Evolutionary conservation across 2,329 filamentous ascomycete species (phyloP), one percentile per base, ranked within the genome.

Genomic region (Orbilia javanica): DNA sequence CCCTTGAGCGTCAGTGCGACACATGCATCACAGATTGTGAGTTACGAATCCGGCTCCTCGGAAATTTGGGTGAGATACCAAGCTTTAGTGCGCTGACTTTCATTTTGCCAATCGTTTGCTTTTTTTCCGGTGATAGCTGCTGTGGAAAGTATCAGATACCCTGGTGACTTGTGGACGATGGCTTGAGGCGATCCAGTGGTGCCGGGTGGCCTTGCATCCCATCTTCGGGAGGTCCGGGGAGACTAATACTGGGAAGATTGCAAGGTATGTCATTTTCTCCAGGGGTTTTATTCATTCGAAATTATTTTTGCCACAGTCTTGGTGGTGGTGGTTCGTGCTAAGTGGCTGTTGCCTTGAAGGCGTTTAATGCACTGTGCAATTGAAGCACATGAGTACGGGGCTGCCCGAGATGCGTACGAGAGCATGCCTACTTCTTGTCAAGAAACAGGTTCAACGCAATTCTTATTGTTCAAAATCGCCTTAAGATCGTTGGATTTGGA

Each of bases 131-230:
- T 79, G 76, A 82, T 71, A 95, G 92, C 83, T 97, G 2, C 84
- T 97, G 2, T 97, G 94, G 93, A 96, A 93, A 84, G 88, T 87
- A 27, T 86, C 92, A n/a, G 91, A 94, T 65, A 84, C 86, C 0
- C 85, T 86, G 13, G 89, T 88, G 79, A 84, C 84, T 0, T 86
- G 88, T 34, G 85, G 86, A 1, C 84, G 89, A 15, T 88, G 88
- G 68, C 85, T 86, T 1, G 80, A 86, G 13, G 88, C 91, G 0
- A 88, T 91, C 79, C 84, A 85, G 63, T 97, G 93, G 93, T 96
- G 93, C 81, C 86, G 84, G 6, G 82, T 93, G 18, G 90, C 92
- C 0, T 85, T 92, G 11, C 90, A 94, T 81, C 83, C 85, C 0
- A 81, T 93, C 0, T 94, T 97, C 80, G 84, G 87, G 11, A 88